phyloP scores from a whole-genome alignment of 2,329 filamentous ascomycete species.

The Paecilomyces sp. region DNA sequence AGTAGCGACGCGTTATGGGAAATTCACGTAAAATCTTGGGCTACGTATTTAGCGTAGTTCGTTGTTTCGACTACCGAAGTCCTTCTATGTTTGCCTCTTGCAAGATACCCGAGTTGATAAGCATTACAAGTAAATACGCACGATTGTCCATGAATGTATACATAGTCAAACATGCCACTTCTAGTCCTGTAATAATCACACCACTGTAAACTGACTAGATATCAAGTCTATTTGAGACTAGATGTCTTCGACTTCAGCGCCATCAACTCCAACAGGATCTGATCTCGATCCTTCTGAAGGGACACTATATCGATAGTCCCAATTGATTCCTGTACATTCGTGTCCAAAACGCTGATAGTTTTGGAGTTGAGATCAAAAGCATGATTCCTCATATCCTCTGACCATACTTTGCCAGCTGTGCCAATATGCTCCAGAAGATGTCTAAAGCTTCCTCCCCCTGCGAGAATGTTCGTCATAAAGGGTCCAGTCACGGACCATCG shows the following conservation, averaged over 20 bases:
- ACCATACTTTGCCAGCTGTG: conserved; percentile 8
- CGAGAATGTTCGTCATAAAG: conserved; percentile 10
- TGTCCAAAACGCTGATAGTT: neutral
- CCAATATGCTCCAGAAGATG: conserved; percentile 12
- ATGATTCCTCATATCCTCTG: conserved; percentile 8
- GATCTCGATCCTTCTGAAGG: too few relatives aligned
- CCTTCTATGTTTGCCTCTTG: neutral
- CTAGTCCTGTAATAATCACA: too few relatives aligned
- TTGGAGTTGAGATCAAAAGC: neutral
- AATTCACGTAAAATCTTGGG: neutral
- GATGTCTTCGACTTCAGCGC: too few relatives aligned
- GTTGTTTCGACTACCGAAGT: neutral
- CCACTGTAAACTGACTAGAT: too few relatives aligned
- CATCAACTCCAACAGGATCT: too few relatives aligned
- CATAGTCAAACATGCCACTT: too few relatives aligned
- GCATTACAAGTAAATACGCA: neutral
- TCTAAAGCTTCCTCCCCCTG: conserved; percentile 7
- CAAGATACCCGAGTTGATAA: neutral
- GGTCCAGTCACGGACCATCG: conserved; percentile 10
- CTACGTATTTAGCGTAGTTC: neutral
- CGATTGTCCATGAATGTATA: too few relatives aligned
- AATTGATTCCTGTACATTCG: neutral
- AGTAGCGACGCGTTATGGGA: neutral
- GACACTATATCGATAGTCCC: too few relatives aligned
- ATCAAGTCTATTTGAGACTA: too few relatives aligned